Evolutionary conservation across 345 rosid genomes (phyloP), one percentile per base, ranked within the genome.

Genomic region (Brassica juncea): DNA sequence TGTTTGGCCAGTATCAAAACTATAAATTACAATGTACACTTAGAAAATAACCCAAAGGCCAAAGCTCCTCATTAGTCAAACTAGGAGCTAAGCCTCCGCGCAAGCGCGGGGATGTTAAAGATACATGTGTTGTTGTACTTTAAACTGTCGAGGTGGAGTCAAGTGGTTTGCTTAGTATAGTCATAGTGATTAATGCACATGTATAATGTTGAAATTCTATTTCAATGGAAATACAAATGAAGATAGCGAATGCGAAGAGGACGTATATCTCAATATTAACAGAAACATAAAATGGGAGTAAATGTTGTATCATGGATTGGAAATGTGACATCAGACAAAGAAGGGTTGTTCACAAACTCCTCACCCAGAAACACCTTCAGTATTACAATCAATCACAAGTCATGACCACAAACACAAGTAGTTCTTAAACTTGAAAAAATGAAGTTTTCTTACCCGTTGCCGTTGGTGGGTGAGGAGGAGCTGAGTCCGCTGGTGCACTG

Each of bases 271-370:
- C 35, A 32, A 32, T 32, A 4, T 68, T 9, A n/a, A 3, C 3
- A 1, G 9, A 81, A 32, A 31, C 27, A 66, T n/a, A 32, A 21
- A 32, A 34, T 37, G 58, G 37, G 19, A 19, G 32, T 49, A 10
- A 27, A 23, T 61, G 71, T 25, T 44, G 57, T 82, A 91, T 92
- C 97, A 79, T 86, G 92, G 62, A 91, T 81, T 54, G 88, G 64
- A 74, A 91, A 91, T 14, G 86, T 86, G 57, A 89, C 84, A 82
- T 91, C 94, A 52, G 97, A 88, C 82, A 89, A 76, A 34, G 89
- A 87, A 11, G 89, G 81, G 71, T 87, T 86, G 82, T 91, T 91
- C 23, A 89, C 94, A 74, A 77, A 91, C 61, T 84, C 82, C 83
- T 89, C 90, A 59, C 94, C 97, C 85, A 88, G 61, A 71, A 85